Evolutionary conservation across 352 stramenopile genomes (phyloP).

Genomic region (Pythium folliculosum): DNA sequence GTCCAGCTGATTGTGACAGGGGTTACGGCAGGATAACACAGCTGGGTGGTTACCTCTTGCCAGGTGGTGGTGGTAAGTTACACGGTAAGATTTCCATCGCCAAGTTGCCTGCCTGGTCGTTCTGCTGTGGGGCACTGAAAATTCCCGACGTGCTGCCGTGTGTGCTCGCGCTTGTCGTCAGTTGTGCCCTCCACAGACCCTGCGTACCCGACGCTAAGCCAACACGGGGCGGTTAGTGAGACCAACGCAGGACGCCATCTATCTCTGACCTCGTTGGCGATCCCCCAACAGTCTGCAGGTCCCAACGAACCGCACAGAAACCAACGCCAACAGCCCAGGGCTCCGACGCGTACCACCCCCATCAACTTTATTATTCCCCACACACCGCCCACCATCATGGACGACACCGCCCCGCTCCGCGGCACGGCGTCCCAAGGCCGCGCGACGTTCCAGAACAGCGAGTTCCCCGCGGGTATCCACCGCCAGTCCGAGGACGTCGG

Average conservation of each 20-base stretch:
- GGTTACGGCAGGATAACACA: slow-evolving; percentile 38
- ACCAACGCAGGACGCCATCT: not conserved
- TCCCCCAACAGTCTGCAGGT: not conserved
- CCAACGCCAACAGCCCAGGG: not conserved
- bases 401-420: slow-evolving; percentile 44
- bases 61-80: slow-evolving; percentile 57
- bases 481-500: slow-evolving; percentile 16
- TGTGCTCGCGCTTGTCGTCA: not conserved
- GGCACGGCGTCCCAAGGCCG: not conserved
- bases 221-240: too few species aligned
- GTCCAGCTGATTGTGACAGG: slow-evolving; percentile 45
- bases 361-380: slow-evolving; percentile 29
- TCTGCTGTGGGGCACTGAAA: not conserved
- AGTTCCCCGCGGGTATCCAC: slow-evolving; percentile 30
- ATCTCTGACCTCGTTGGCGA: not conserved
- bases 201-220: not conserved
- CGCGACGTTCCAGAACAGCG: slow-evolving; percentile 55
- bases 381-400: slow-evolving; percentile 64
- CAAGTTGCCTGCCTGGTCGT: not conserved
- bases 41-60: slow-evolving; percentile 91
- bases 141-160: not conserved
- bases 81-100: slow-evolving; percentile 53
- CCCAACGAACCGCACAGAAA: not conserved
- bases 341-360: not conserved
- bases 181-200: not conserved